A percentile compares a stretch with the other conserved stretches of the same genome.
Conservation (phyloP, 2,329 filamentous ascomycete genomes). For the Emericellopsis cladophorae region DNA sequence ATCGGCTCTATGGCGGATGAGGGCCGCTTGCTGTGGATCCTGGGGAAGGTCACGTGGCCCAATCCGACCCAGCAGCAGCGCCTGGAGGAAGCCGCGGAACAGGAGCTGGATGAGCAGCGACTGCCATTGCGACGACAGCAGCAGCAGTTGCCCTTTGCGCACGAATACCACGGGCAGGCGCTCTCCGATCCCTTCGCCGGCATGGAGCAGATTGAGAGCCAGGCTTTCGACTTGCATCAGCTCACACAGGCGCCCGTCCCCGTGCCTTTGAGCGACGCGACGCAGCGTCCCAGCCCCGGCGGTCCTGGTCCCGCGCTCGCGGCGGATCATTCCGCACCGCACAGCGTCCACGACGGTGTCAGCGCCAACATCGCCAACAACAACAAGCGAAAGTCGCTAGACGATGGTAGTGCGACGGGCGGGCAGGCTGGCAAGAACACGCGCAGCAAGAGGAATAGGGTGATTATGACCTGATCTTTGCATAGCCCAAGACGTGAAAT, state of each 20-base stretch:
- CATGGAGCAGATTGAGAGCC: constrained; percentile 43
- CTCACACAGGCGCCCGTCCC: constrained; percentile 26
- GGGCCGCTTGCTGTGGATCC: no score
- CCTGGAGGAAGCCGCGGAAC: no score
- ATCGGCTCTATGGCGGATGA: no score
- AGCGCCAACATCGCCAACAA: constrained; percentile 8
- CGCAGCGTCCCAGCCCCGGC: constrained; percentile 18
- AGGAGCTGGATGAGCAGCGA: no score
- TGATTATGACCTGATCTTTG: constrained; percentile 19
- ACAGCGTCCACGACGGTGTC: constrained; percentile 5
- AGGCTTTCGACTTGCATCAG: constrained; percentile 41
- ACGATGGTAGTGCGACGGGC: constrained; percentile 22
- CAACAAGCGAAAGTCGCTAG: constrained; percentile 25
- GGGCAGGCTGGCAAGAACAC: constrained; percentile 29
- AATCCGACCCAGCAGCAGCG: no score
- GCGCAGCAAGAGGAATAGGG: constrained; percentile 47
- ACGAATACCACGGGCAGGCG: no score
- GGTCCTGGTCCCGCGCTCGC: constrained; percentile 18
- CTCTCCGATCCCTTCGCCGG: no score
- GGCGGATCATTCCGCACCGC: constrained; percentile 36
- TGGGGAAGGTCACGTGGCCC: no score
- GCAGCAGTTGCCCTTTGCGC: no score
- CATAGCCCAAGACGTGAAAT: neutral
- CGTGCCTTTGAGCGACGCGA: constrained; percentile 17
- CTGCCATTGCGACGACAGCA: no score